Conservation (phyloP, 345 rosid genomes). For the Salix udensis region DNA sequence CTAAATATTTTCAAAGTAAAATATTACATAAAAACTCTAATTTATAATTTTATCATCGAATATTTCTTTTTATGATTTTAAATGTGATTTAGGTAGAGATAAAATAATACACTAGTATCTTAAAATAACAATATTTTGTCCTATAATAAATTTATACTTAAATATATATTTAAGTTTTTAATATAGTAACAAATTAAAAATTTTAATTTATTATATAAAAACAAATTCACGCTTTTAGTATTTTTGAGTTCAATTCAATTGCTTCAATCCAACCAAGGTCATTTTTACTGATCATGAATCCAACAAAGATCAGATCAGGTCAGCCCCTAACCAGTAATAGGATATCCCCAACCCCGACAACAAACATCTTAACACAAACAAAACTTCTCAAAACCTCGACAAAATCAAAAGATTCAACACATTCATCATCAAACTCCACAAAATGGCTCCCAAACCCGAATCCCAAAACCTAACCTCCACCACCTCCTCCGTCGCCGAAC, state of each 20-base stretch:
- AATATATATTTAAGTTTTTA: too few species aligned
- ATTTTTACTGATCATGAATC: neutral
- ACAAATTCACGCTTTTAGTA: too few species aligned
- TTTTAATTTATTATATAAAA: too few species aligned
- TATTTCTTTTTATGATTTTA: too few species aligned
- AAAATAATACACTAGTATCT: too few species aligned
- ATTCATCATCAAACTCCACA: neutral
- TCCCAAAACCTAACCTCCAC: neutral
- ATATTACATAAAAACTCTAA: too few species aligned
- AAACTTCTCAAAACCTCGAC: neutral
- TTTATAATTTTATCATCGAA: too few species aligned
- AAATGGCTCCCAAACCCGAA: conserved; percentile 10
- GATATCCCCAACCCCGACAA: neutral
- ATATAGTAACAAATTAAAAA: too few species aligned
- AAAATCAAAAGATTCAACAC: neutral
- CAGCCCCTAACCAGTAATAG: neutral
- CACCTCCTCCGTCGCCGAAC: neutral
- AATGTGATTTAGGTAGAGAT: too few species aligned
- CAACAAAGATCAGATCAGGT: neutral
- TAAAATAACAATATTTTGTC: too few species aligned
- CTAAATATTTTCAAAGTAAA: too few species aligned
- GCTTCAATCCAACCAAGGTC: neutral
- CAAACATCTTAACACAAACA: neutral
- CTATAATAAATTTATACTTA: too few species aligned
- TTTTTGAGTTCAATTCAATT: neutral